Base-by-base conservation (phyloP, 2,329 filamentous ascomycete genomes). In the Trichoderma harzianum region DNA sequence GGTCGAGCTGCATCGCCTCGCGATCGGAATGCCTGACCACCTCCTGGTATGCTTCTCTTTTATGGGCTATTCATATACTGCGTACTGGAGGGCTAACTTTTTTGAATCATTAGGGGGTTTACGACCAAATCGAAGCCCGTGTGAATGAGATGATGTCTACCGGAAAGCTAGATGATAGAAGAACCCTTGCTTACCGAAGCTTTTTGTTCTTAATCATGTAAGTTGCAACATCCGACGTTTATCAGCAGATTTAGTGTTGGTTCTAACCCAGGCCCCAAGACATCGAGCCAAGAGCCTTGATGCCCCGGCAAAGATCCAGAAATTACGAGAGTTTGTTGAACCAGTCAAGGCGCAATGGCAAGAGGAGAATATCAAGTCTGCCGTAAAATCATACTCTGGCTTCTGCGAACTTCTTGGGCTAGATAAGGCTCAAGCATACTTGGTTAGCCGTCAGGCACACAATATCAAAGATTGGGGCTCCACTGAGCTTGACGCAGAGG, bases 141-240 rank as follows among this genome's bases (percentile, higher is more conserved):
- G 91, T 98, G 72, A 91, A 92, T 72, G 92, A 95, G 79, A 90
- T 97, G 84, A 87, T 92, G 78, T 86, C 90, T 73, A 89, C 92
- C 62, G 89, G 92, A 34, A 87, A 88, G 69, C 83, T 92, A 34
- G 95, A 98, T 77, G 92, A 95, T 77, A 94, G 95, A 78, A 89
- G 95, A 36, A 90, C 93, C 71, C 91, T 96, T 78, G 93, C 95
- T 2, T 95, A 97, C 77, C 93, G 91, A 76, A 95, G 94, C 11
- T 95, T 98, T 74, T 86, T 98, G 1, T 97, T 99, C 79, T 96
- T 97, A 72, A 96, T 99, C 74, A 91, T 96, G 89, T 92, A 83
- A 78, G 86, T 79, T 47, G 8, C 26, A 28, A n/a, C 30, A 53
- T 24, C 21, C 11, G 18, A 26, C 16, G 7, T 3, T 26, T 51